These are phyloP conservation scores for Talaromyces sp. DNA, from an alignment of 2,329 filamentous ascomycete genomes.

Conservation along the genomic window DNA sequence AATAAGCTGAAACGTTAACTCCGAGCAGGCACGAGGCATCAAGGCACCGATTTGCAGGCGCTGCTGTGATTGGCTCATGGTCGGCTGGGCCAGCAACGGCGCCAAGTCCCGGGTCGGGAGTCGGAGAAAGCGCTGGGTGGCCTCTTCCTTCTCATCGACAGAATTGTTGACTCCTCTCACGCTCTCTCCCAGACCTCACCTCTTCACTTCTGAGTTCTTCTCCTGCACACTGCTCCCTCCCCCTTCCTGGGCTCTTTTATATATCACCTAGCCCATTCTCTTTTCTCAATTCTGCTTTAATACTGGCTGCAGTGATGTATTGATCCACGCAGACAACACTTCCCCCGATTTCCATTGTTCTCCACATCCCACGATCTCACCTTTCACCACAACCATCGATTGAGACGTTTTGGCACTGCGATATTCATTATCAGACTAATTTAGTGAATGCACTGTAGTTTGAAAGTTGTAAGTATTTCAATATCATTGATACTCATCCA, in stretches of 20 bases:
- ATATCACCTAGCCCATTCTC: neutral
- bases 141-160: slow-evolving; percentile 9
- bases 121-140: slow-evolving; percentile 12
- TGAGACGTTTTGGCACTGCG: neutral
- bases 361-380: slow-evolving; percentile 10
- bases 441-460: neutral
- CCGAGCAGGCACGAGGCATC: neutral
- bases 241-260: neutral
- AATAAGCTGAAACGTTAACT: neutral
- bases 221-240: neutral
- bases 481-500: neutral
- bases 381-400: neutral
- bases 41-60: neutral
- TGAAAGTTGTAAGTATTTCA: neutral
- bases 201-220: neutral
- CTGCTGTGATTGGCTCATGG: slow-evolving; percentile 1
- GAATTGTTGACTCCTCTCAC: neutral
- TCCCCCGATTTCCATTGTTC: slow-evolving; percentile 9
- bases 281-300: neutral
- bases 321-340: slow-evolving; percentile 1
- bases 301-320: slow-evolving; percentile 17
- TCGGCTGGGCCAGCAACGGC: neutral
- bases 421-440: neutral
- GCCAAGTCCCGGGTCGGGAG: slow-evolving; percentile 6
- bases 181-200: neutral